phyloP scores from a whole-genome alignment of 2,329 filamentous ascomycete genomes.

The Byssochlamys sp. region DNA sequence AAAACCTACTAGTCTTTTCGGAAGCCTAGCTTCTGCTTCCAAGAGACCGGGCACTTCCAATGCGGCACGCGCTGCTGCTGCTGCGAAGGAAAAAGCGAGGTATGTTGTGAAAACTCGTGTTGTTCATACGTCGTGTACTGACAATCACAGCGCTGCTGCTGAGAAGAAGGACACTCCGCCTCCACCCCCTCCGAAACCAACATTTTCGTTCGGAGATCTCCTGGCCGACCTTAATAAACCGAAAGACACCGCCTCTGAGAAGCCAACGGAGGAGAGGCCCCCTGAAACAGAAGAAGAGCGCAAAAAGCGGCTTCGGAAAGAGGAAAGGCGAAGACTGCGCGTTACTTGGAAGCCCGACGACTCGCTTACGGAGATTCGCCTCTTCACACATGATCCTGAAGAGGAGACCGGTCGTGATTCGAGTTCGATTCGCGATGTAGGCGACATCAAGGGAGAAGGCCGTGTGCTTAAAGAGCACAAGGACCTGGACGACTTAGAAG shows the following conservation, averaged over 20 bases:
- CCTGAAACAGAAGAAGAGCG: conserved; percentile 53
- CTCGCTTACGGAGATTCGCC: conserved; percentile 46
- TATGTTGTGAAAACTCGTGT: conserved; percentile 12
- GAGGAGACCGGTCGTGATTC: conserved; percentile 52
- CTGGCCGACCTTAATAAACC: conserved; percentile 47
- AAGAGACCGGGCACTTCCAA: conserved; percentile 43
- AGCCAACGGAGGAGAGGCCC: conserved; percentile 43
- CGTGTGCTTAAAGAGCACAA: conserved; percentile 42
- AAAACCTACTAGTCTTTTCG: conserved; percentile 39
- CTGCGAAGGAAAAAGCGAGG: conserved; percentile 22
- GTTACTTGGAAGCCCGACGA: conserved; percentile 53
- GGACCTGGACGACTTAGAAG: conserved; percentile 48
- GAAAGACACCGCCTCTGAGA: conserved; percentile 44
- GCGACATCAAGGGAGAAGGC: conserved; percentile 50
- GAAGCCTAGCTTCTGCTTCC: conserved; percentile 38
- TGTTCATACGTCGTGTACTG: conserved; percentile 6
- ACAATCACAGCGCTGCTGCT: conserved; percentile 18
- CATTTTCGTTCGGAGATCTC: conserved; percentile 41
- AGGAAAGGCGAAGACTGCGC: conserved; percentile 50
- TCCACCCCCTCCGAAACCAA: conserved; percentile 25
- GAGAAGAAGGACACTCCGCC: conserved; percentile 29
- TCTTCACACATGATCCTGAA: conserved; percentile 54
- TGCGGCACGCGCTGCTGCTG: conserved; percentile 37
- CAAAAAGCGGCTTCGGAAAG: conserved; percentile 50
- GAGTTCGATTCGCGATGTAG: conserved; percentile 49